Evolutionary conservation across 1,284 basidiomycete genomes (phyloP), one percentile per base, ranked within the genome.

Genomic region (Boletus smithii): DNA sequence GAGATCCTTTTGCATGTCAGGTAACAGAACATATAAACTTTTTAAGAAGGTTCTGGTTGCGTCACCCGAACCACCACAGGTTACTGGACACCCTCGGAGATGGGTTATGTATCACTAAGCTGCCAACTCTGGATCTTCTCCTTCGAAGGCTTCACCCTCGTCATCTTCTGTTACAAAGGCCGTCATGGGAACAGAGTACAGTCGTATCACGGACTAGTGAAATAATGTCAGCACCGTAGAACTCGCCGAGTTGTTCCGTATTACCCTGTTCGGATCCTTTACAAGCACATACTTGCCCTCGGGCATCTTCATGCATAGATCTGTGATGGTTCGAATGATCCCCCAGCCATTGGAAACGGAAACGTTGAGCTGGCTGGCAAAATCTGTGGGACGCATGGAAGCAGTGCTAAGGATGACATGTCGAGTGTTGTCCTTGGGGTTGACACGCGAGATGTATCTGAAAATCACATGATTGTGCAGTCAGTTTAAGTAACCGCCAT

Each of bases 341-440:
- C 97, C 97, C 95, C 95, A 99, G 22, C 97, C 97, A 67, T 99
- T 99, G 43, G 88, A 74, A 50, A 99, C 74, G 41, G 93, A 97
- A 48, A 99, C 86, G 66, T 98, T 98, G 63, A 99, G 88, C 72
- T 99, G 97, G 22, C 75, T 79, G 10, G 97, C 95, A 63, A 99
- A 97, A 57, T 99, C 97, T 26, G 81, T 79, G 4, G 97, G 95
- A 54, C 97, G 92, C 79, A 94, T 86, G 42, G 92, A 95, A 36
- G 94, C 91, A 10, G 95, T 93, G 66, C 92, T 95, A 54, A 99
- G 75, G 61, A 99, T 94, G 62, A 93, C 86, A 73, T 99, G 97
- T 46, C 95, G 88, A 32, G 91, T 90, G 59, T 94, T 89, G 67
- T 99, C 97, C 57, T 93, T 86, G 33, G 95, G 88, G 68, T 89